These are phyloP conservation scores for Gynostemma pentaphyllum DNA, from an alignment of 306 rosid genomes.

Conservation along the genomic window DNA sequence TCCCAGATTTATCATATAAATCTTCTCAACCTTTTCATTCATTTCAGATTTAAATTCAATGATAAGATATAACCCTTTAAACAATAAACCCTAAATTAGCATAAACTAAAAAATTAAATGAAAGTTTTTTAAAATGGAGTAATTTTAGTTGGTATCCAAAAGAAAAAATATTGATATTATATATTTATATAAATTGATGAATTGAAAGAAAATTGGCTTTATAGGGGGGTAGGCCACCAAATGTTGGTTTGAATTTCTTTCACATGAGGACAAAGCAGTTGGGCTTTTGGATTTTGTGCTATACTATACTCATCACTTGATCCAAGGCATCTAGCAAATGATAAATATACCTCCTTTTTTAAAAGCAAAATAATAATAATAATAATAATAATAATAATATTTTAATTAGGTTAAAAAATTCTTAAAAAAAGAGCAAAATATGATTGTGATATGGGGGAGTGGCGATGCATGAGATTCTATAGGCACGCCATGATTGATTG, in stretches of 20 bases:
- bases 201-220: slow-evolving; percentile 41
- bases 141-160: too few relatives aligned
- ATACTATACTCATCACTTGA: slow-evolving; percentile 34
- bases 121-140: too few relatives aligned
- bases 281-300: slow-evolving; percentile 42
- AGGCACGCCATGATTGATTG: slow-evolving; percentile 7
- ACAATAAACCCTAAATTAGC: too few relatives aligned
- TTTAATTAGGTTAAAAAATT: neutral
- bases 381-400: too few relatives aligned
- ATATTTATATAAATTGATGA: slow-evolving; percentile 15
- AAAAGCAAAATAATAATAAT: too few relatives aligned
- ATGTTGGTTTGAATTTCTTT: slow-evolving; percentile 12
- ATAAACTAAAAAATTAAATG: too few relatives aligned
- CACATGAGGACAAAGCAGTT: slow-evolving; percentile 25
- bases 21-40: too few relatives aligned
- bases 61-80: too few relatives aligned
- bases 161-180: too few relatives aligned
- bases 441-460: neutral
- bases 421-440: neutral
- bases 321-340: slow-evolving; percentile 29
- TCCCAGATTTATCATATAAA: too few relatives aligned
- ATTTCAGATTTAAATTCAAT: too few relatives aligned
- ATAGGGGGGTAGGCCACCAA: slow-evolving; percentile 46
- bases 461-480: slow-evolving; percentile 10
- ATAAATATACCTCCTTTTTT: neutral